A percentile compares a stretch with the other conserved stretches of the same genome.
phyloP scores from a whole-genome alignment of 805 yeast species.

The Vanderwaltozyma tropicalis region DNA sequence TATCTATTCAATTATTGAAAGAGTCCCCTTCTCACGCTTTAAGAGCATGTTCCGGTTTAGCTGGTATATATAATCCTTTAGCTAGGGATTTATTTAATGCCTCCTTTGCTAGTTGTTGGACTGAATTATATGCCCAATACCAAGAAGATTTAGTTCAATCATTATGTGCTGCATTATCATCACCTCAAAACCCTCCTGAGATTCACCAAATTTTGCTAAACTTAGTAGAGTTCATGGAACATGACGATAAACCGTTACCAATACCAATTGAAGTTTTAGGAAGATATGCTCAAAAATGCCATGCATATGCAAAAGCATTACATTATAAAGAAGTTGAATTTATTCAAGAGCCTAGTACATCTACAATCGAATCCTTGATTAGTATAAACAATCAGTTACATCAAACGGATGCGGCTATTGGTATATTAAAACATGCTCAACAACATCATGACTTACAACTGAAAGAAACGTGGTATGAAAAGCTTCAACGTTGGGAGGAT shows the following conservation, averaged over 20 bases:
- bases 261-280: constrained; percentile 84
- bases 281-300: constrained; percentile 87
- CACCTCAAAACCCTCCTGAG: constrained; percentile 91
- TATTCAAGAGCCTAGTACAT: constrained; percentile 83
- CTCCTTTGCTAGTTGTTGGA: constrained; percentile 93
- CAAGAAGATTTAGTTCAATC: constrained; percentile 84
- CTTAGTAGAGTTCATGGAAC: constrained; percentile 94
- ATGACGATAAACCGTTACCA: constrained; percentile 89
- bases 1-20: constrained; percentile 74
- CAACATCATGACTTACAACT: constrained; percentile 81
- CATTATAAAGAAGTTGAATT: constrained; percentile 94
- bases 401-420: constrained; percentile 96
- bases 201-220: constrained; percentile 83
- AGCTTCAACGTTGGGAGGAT: constrained; percentile 95
- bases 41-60: constrained; percentile 84
- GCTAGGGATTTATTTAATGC: constrained; percentile 89
- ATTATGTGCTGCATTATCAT: constrained; percentile 75
- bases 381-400: constrained; percentile 89
- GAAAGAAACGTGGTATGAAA: constrained; percentile 97
- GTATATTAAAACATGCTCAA: constrained; percentile 89
- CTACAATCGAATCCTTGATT: constrained; percentile 84
- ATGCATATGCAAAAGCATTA: constrained; percentile 93
- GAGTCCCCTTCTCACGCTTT: constrained; percentile 93
- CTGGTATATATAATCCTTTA: constrained; percentile 75
- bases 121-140: constrained; percentile 75